Evolutionary conservation across 2,329 filamentous ascomycete genomes (phyloP).

Genomic region (Xylariaceae sp.): DNA sequence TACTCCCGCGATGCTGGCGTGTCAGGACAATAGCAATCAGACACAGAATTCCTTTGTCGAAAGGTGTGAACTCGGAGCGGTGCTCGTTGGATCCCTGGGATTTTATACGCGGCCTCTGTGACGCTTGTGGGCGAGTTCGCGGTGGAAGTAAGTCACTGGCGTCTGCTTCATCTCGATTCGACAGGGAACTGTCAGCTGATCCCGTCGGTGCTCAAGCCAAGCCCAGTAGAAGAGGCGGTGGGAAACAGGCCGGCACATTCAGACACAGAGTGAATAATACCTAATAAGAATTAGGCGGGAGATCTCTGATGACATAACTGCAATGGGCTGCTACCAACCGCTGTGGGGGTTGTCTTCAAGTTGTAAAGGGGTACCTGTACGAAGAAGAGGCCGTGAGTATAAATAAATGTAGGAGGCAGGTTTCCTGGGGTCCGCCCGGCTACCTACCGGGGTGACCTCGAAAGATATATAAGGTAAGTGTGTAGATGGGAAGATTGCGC

Average conservation of each 20-base stretch:
- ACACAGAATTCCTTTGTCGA: not conserved
- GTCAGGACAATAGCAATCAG: not conserved
- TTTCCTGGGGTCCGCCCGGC: no score
- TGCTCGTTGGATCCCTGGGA: not conserved
- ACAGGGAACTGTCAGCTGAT: not conserved
- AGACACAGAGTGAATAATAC: not conserved
- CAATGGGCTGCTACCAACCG: not conserved
- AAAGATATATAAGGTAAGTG: no score
- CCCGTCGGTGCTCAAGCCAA: not conserved
- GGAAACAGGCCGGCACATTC: not conserved
- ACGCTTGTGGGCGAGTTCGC: not conserved
- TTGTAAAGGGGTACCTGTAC: not conserved
- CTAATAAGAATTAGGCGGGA: not conserved
- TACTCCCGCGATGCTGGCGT: not conserved
- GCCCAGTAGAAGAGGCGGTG: not conserved
- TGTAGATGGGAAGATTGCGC: not conserved
- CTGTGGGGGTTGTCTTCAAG: no score
- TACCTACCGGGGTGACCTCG: no score
- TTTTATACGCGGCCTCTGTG: not conserved
- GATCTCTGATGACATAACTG: not conserved
- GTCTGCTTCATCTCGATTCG: constrained; percentile 5
- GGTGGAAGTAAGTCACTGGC: constrained; percentile 4
- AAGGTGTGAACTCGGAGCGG: not conserved
- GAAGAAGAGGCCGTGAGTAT: no score
- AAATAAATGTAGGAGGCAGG: no score